Evolutionary conservation across 2,329 filamentous ascomycete genomes (phyloP).

Genomic region (Trichoderma breve): DNA sequence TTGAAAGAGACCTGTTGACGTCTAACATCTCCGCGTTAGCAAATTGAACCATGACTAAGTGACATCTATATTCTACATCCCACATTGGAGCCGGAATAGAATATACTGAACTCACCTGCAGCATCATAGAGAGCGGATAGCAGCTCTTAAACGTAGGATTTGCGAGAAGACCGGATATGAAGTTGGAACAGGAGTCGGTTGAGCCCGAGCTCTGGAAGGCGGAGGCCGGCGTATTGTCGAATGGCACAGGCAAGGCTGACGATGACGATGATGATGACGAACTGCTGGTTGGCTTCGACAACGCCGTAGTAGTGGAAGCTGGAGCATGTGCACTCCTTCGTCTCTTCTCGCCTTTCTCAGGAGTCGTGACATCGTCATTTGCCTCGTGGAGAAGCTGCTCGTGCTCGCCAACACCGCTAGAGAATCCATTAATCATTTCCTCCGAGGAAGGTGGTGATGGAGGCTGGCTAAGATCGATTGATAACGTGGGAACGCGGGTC

Average conservation of each 20-base stretch:
- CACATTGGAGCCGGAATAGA: background rate
- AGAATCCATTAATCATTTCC: background rate
- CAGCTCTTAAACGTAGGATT: conserved; percentile 69
- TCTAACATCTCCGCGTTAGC: conserved; percentile 48
- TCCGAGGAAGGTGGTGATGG: background rate
- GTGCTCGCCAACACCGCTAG: background rate
- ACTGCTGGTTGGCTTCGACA: conserved; percentile 5
- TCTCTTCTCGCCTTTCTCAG: conserved; percentile 21
- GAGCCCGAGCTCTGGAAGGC: conserved; percentile 58
- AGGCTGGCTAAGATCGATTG: background rate
- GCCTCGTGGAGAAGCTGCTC: background rate
- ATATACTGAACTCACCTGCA: conserved; percentile 58
- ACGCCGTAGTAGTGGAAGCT: background rate
- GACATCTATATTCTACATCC: background rate
- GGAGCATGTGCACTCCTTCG: background rate
- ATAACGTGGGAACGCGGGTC: conserved; percentile 15
- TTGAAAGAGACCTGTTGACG: conserved; percentile 81
- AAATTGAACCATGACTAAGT: background rate
- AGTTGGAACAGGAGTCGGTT: conserved; percentile 56
- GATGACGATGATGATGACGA: background rate
- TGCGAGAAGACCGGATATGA: conserved; percentile 66
- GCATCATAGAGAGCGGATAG: conserved; percentile 78
- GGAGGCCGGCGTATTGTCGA: conserved; percentile 62
- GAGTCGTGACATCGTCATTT: background rate
- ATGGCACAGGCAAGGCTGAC: conserved; percentile 57